These are phyloP conservation scores for Mycena belliarum DNA, from an alignment of 768 basidiomycete genomes.

Conservation along the genomic window DNA sequence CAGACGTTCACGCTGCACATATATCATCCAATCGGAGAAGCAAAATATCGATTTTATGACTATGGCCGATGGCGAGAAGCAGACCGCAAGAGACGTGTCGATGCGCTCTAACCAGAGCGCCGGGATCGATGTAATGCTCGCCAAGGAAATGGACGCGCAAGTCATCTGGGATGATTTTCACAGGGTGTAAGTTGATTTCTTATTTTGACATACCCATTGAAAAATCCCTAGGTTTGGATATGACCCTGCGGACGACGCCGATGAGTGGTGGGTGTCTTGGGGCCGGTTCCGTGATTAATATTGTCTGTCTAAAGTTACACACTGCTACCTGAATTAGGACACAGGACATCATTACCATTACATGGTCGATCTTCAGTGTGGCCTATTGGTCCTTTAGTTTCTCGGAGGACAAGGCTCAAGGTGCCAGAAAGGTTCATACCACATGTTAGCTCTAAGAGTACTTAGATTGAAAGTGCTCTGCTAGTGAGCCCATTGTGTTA, in stretches of 20 bases:
- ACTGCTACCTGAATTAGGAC: too few relatives aligned
- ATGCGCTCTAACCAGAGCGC: conserved; percentile 1
- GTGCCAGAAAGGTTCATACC: too few relatives aligned
- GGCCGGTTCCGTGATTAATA: not conserved
- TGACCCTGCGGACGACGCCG: conserved; percentile 3
- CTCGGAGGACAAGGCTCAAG: too few relatives aligned
- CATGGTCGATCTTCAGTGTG: too few relatives aligned
- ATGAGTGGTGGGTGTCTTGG: conserved; percentile 12
- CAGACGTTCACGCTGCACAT: not conserved
- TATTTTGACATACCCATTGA: too few relatives aligned
- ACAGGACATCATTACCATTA: too few relatives aligned
- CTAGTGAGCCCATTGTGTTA: too few relatives aligned
- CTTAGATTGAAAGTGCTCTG: too few relatives aligned
- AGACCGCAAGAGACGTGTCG: not conserved
- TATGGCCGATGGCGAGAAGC: not conserved
- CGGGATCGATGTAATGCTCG: not conserved
- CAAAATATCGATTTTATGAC: not conserved
- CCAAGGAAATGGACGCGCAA: not conserved
- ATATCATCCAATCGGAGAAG: not conserved
- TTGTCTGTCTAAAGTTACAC: too few relatives aligned
- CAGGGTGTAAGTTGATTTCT: not conserved
- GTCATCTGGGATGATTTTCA: not conserved
- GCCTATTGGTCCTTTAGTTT: too few relatives aligned
- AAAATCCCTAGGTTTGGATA: not conserved
- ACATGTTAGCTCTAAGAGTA: too few relatives aligned